Conservation (phyloP, 768 basidiomycete genomes). For the Suillus lakei region DNA sequence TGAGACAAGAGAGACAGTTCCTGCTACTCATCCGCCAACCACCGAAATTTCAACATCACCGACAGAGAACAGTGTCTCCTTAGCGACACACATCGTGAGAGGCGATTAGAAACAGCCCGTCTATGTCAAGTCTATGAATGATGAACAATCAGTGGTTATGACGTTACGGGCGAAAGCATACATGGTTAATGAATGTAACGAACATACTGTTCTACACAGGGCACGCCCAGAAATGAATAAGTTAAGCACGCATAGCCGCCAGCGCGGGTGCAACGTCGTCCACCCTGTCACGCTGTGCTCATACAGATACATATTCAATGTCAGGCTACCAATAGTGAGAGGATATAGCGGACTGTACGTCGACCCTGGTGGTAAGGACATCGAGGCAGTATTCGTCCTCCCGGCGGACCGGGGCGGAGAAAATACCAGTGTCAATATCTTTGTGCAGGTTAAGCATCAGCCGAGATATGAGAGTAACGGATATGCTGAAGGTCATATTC, state of each 20-base stretch:
- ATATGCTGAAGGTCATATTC: neutral
- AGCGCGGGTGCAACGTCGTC: neutral
- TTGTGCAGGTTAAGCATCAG: neutral
- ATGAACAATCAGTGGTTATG: neutral
- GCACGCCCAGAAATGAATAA: neutral
- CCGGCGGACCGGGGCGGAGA: neutral
- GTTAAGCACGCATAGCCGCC: neutral
- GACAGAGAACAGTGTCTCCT: neutral
- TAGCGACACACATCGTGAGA: neutral
- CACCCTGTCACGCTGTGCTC: neutral
- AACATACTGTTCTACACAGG: too few relatives aligned
- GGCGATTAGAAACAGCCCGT: neutral
- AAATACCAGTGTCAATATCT: neutral
- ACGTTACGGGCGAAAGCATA: neutral
- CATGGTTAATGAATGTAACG: neutral
- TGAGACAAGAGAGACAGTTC: neutral
- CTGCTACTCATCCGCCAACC: neutral
- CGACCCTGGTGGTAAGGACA: neutral
- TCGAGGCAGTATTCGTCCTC: neutral
- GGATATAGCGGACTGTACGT: neutral
- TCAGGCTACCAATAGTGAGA: neutral
- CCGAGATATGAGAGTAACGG: neutral
- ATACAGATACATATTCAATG: neutral
- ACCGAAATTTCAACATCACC: neutral
- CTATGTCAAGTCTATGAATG: neutral